phyloP scores from a whole-genome alignment of 2,329 filamentous ascomycete species.

The Apiospora phragmitis region DNA sequence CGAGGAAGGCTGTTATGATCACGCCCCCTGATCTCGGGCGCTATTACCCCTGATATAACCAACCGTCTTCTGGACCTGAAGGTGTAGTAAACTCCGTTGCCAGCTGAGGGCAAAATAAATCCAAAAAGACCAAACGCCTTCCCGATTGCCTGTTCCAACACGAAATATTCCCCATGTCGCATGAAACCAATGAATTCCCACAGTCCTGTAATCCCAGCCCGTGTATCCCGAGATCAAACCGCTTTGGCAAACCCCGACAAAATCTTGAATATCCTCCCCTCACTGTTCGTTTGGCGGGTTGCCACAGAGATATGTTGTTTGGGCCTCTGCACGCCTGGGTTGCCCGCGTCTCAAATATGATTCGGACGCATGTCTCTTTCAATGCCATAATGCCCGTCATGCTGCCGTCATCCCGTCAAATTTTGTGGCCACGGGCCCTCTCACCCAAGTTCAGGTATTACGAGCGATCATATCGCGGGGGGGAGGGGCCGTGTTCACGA shows the following conservation, averaged over 20 bases:
- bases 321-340: too few relatives aligned
- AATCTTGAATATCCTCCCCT: not conserved
- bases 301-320: not conserved
- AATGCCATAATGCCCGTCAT: too few relatives aligned
- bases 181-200: not conserved
- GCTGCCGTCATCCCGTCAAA: too few relatives aligned
- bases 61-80: not conserved
- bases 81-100: not conserved
- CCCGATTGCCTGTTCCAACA: not conserved
- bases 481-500: too few relatives aligned
- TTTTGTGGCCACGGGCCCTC: too few relatives aligned
- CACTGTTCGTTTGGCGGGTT: not conserved
- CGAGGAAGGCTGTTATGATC: not conserved
- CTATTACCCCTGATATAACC: not conserved
- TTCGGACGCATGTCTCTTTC: too few relatives aligned
- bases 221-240: not conserved
- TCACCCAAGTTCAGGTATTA: too few relatives aligned
- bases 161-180: not conserved
- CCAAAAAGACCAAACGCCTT: not conserved
- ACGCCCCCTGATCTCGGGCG: not conserved
- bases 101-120: not conserved
- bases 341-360: too few relatives aligned
- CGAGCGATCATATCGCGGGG: too few relatives aligned
- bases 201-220: not conserved
- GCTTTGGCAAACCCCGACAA: too few relatives aligned